Conservation (phyloP, 441 rosid genomes). For the Pelargonium fulgidum region DNA sequence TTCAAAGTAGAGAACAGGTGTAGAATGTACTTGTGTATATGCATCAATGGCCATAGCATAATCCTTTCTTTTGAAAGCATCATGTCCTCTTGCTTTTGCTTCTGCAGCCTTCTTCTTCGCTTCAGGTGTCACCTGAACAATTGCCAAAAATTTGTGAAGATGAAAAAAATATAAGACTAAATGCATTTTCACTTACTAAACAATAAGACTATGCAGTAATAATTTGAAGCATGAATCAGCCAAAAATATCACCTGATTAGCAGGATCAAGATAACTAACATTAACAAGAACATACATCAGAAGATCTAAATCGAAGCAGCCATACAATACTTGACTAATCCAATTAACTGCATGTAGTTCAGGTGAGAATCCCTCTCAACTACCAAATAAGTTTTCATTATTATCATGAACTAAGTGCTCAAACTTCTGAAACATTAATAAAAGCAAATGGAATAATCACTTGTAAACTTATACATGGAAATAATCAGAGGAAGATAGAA, state of each 20-base stretch:
- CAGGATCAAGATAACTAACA: too few relatives aligned
- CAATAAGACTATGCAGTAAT: neutral
- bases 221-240: neutral
- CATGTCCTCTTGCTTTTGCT: conserved; percentile 89
- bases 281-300: neutral
- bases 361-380: neutral
- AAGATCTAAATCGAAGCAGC: neutral
- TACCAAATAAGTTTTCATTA: neutral
- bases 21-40: conserved; percentile 63
- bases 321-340: neutral
- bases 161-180: conserved; percentile 1
- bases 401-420: neutral
- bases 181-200: neutral
- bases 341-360: neutral
- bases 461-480: too few relatives aligned
- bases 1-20: conserved; percentile 12
- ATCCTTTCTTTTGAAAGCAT: conserved; percentile 67
- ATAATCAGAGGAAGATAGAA: too few relatives aligned
- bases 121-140: conserved; percentile 61
- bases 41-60: conserved; percentile 60
- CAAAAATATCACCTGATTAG: neutral
- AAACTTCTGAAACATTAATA: neutral
- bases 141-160: conserved; percentile 5
- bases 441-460: too few relatives aligned
- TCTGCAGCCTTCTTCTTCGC: conserved; percentile 78